Evolutionary conservation across 768 basidiomycete genomes (phyloP).

Genomic region (Kwoniella dejecticola): DNA sequence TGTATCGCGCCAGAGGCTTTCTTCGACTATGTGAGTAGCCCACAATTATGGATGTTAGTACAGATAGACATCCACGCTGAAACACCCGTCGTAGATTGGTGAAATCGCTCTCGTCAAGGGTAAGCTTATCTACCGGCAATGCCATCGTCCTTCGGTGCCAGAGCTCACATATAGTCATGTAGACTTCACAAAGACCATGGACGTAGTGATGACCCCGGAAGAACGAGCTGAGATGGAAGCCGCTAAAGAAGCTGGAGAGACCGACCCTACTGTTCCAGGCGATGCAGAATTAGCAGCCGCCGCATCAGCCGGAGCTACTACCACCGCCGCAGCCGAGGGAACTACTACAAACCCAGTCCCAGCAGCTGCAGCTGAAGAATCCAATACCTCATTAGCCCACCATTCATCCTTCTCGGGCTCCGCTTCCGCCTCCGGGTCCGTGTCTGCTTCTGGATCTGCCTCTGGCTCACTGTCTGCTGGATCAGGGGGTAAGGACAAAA

Average conservation of each 20-base stretch:
- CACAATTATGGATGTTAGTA: too few relatives aligned
- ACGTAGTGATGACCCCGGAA: slow-evolving; percentile 83
- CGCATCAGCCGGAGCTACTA: slow-evolving; percentile 27
- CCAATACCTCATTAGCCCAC: slow-evolving; percentile 31
- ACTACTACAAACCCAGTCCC: slow-evolving; percentile 30
- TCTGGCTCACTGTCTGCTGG: slow-evolving; percentile 7
- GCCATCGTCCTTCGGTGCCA: not conserved
- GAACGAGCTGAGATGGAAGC: slow-evolving; percentile 85
- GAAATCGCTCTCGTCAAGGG: slow-evolving; percentile 93
- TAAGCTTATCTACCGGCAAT: slow-evolving; percentile 7
- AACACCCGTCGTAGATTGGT: slow-evolving; percentile 69
- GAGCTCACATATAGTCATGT: slow-evolving; percentile 56
- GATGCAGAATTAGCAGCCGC: slow-evolving; percentile 18
- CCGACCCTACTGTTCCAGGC: slow-evolving; percentile 40
- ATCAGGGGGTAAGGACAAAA: slow-evolving; percentile 50
- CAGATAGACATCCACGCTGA: not conserved
- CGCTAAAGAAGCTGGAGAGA: slow-evolving; percentile 62
- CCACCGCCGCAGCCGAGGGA: slow-evolving; percentile 23
- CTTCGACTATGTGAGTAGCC: slow-evolving; percentile 72
- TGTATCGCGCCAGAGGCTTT: slow-evolving; percentile 65
- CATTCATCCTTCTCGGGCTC: slow-evolving; percentile 30
- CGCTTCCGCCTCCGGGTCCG: slow-evolving; percentile 22
- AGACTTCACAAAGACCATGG: slow-evolving; percentile 68
- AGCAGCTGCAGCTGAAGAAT: slow-evolving; percentile 22
- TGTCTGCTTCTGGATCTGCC: slow-evolving; percentile 28